phyloP scores from a whole-genome alignment of 176 grass and related monocot species.

The Triticum turgidum region DNA sequence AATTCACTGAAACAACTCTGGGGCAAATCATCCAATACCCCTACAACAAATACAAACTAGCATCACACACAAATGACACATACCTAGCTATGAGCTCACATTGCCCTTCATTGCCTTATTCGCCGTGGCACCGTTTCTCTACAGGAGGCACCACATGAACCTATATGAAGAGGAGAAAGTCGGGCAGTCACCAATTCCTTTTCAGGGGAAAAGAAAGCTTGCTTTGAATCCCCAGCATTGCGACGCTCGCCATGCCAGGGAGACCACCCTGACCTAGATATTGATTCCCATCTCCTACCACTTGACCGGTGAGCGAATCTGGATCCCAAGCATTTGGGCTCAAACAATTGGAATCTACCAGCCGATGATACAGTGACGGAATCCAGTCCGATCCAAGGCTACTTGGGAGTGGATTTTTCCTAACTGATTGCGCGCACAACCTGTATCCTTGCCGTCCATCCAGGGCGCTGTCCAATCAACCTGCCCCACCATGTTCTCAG shows the following conservation, averaged over 20 bases:
- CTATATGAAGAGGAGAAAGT: neutral
- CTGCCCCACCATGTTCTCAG: no score
- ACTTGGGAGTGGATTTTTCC: neutral
- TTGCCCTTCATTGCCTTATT: conserved; percentile 44
- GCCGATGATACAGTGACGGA: neutral
- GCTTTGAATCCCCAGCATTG: neutral
- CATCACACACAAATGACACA: conserved; percentile 11
- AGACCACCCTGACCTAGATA: neutral
- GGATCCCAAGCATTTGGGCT: neutral
- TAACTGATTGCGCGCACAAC: no score
- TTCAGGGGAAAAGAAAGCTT: neutral
- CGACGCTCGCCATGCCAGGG: neutral
- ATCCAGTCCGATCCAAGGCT: neutral
- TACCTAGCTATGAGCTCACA: conserved; percentile 40
- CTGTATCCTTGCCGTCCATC: no score
- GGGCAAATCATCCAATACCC: no score
- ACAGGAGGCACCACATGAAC: conserved; percentile 68
- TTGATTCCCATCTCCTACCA: neutral
- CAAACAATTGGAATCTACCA: neutral
- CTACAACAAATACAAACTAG: neutral
- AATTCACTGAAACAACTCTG: conserved; percentile 10
- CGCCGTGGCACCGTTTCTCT: conserved; percentile 35
- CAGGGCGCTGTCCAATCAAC: no score
- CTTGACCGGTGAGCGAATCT: neutral
- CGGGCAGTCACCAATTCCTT: neutral